phyloP scores from a whole-genome alignment of 2,329 filamentous ascomycete species.

The Talaromyces sp. region DNA sequence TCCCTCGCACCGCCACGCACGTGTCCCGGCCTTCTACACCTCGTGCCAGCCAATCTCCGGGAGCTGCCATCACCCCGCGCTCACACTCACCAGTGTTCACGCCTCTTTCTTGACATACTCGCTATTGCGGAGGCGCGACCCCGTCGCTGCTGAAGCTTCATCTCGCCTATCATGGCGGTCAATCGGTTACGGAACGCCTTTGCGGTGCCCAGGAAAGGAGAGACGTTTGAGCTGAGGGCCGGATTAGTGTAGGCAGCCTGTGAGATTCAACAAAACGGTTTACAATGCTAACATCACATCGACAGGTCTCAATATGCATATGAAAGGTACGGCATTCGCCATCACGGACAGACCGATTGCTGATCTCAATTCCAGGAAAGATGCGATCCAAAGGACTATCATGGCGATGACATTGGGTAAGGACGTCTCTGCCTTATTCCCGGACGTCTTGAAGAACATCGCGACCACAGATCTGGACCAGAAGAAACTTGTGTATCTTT shows the following conservation, averaged over 20 bases:
- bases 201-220: conserved; percentile 87
- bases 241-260: conserved; percentile 64
- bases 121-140: conserved; percentile 33
- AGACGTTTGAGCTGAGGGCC: conserved; percentile 95
- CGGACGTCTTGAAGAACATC: conserved; percentile 98
- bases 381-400: conserved; percentile 99
- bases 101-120: conserved; percentile 10
- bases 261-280: not conserved
- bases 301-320: conserved; percentile 93
- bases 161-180: conserved; percentile 68
- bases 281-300: conserved; percentile 31
- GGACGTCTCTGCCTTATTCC: conserved; percentile 94
- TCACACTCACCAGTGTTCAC: conserved; percentile 18
- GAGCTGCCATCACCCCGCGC: conserved; percentile 19
- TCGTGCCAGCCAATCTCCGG: conserved; percentile 12
- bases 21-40: conserved; percentile 3
- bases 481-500: conserved; percentile 98
- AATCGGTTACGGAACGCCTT: conserved; percentile 95
- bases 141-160: conserved; percentile 36
- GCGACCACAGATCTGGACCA: conserved; percentile 91
- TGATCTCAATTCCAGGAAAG: conserved; percentile 62
- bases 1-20: conserved; percentile 4
- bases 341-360: conserved; percentile 17
- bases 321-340: conserved; percentile 60
- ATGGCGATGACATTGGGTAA: conserved; percentile 99